Conservation (phyloP, 192 early-diverging fungal genomes). For the Linnemannia elongata region DNA sequence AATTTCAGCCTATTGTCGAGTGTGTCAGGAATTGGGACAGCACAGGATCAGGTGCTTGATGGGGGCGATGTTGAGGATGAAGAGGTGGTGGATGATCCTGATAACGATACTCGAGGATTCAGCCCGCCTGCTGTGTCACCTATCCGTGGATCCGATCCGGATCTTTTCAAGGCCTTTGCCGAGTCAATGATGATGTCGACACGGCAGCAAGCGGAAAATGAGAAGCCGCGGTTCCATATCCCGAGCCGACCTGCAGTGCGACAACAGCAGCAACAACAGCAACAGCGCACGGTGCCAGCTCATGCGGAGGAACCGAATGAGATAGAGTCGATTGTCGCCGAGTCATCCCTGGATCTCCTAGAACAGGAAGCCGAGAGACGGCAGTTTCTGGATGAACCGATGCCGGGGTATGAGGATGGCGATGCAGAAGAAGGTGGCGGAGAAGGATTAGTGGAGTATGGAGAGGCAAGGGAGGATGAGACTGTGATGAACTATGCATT, state of each 20-base stretch:
- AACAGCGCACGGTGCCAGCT: not conserved
- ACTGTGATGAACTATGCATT: slow-evolving; percentile 38
- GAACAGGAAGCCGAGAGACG: not conserved
- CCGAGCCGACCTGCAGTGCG: not conserved
- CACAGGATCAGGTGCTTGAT: not conserved
- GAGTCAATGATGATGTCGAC: slow-evolving; percentile 6
- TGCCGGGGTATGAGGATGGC: slow-evolving; percentile 2
- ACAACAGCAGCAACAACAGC: not conserved
- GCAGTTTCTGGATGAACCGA: slow-evolving; percentile 15
- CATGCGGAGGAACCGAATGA: not conserved
- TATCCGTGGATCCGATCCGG: slow-evolving; percentile 9
- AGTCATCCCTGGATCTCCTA: not conserved
- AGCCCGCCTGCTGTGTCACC: slow-evolving; percentile 48
- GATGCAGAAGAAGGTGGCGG: not conserved
- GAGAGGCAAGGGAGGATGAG: slow-evolving; percentile 19
- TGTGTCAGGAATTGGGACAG: not conserved
- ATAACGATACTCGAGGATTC: slow-evolving; percentile 32
- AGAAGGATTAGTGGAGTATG: not conserved
- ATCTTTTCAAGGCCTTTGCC: not conserved
- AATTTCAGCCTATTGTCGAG: slow-evolving; percentile 9
- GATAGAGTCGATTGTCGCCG: not conserved
- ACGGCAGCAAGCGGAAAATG: not conserved
- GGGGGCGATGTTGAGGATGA: not conserved
- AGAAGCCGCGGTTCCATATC: not conserved
- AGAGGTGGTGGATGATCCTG: slow-evolving; percentile 5